Conservation (phyloP, 2,329 filamentous ascomycete species). For the Coniella lustricola region DNA sequence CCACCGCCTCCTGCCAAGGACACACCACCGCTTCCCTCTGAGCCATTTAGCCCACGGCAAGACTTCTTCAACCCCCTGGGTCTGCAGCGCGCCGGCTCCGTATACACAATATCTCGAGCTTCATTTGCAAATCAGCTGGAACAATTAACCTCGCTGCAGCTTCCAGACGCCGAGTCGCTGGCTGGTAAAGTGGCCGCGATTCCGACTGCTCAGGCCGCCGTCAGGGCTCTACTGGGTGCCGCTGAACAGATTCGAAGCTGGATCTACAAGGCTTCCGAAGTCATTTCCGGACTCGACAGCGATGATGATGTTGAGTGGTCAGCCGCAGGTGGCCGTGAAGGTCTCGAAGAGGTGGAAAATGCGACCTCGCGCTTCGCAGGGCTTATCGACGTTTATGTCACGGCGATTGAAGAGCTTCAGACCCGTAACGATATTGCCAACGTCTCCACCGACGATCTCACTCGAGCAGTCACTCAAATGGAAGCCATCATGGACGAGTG, state of each 20-base stretch:
- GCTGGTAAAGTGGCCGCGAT: constrained; percentile 80
- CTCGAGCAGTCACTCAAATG: constrained; percentile 77
- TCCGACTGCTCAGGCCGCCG: constrained; percentile 74
- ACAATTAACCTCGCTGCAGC: constrained; percentile 81
- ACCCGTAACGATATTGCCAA: constrained; percentile 65
- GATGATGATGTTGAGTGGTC: constrained; percentile 99
- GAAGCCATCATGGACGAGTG: constrained; percentile 79
- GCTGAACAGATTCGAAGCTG: constrained; percentile 89
- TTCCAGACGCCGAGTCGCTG: constrained; percentile 78
- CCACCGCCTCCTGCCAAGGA: constrained; percentile 34
- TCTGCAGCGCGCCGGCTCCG: constrained; percentile 68
- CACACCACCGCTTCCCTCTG: constrained; percentile 34
- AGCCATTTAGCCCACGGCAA: constrained; percentile 40
- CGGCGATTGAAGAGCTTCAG: constrained; percentile 89
- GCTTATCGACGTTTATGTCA: constrained; percentile 85
- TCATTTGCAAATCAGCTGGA: constrained; percentile 92
- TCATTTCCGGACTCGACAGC: constrained; percentile 80
- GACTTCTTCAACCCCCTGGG: constrained; percentile 62
- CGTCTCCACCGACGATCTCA: constrained; percentile 65
- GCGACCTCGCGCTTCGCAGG: constrained; percentile 80
- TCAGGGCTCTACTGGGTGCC: constrained; percentile 74
- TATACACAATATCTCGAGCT: constrained; percentile 85
- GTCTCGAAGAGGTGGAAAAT: constrained; percentile 63
- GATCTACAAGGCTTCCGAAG: constrained; percentile 87
- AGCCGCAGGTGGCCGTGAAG: constrained; percentile 75